These are phyloP conservation scores for Penicillium paxilli DNA, from an alignment of 495 filamentous ascomycete species.

Conservation along the genomic window DNA sequence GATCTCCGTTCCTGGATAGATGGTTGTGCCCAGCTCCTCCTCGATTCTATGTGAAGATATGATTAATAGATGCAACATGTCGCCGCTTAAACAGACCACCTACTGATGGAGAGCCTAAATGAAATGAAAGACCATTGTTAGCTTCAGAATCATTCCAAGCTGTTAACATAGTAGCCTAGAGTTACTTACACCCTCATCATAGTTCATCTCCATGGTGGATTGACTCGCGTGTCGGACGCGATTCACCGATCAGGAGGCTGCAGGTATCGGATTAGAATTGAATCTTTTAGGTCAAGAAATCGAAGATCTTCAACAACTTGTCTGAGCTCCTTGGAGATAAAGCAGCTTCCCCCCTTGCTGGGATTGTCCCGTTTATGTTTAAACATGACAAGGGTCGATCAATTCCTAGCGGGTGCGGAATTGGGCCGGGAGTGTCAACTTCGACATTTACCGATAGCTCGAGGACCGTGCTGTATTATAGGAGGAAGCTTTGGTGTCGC, in stretches of 20 bases:
- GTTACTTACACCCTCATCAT: conserved; percentile 32
- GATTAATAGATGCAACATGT: background rate
- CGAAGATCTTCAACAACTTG: background rate
- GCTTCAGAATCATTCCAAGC: background rate
- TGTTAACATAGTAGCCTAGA: background rate
- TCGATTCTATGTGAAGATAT: conserved; percentile 28
- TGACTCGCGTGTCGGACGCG: background rate
- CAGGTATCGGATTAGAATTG: background rate
- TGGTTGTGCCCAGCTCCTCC: conserved; percentile 52
- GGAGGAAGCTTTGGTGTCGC: background rate
- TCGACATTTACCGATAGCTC: conserved; percentile 7
- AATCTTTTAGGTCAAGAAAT: background rate
- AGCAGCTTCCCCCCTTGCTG: background rate
- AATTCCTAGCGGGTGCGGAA: conserved; percentile 6
- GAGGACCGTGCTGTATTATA: background rate
- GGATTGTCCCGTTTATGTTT: conserved; percentile 1
- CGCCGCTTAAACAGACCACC: background rate
- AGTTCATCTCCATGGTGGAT: conserved; percentile 42
- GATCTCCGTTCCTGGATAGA: conserved; percentile 63
- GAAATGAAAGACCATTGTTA: background rate
- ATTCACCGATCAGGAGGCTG: background rate
- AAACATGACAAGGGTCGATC: background rate
- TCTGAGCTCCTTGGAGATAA: no score
- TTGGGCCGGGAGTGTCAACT: conserved; percentile 4
- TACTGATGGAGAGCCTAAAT: conserved; percentile 33